A percentile compares a stretch with the other conserved stretches of the same genome.
phyloP scores from a whole-genome alignment of 1,139 yeast genomes.

The Chernovozyma aurita region DNA sequence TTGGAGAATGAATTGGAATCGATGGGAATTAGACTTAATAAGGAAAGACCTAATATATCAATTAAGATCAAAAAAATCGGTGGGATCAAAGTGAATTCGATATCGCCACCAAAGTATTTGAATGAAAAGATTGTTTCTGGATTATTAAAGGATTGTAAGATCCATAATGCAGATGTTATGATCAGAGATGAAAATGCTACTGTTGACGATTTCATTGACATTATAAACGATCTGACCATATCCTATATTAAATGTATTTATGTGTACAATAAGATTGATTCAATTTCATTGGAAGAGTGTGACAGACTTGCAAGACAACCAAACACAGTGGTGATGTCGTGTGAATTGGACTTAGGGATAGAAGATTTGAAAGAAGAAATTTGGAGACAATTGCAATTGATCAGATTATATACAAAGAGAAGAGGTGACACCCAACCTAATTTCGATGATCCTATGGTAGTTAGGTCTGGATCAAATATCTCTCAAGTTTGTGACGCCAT shows the following conservation, averaged over 20 bases:
- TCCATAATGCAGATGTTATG: slow-evolving; percentile 91
- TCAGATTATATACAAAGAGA: slow-evolving; percentile 81
- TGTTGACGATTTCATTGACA: slow-evolving; percentile 90
- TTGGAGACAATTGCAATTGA: slow-evolving; percentile 80
- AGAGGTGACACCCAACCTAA: slow-evolving; percentile 75
- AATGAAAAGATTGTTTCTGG: slow-evolving; percentile 77
- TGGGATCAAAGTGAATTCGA: slow-evolving; percentile 79
- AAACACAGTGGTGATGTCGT: slow-evolving; percentile 89
- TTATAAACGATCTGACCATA: slow-evolving; percentile 80
- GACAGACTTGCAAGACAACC: slow-evolving; percentile 90
- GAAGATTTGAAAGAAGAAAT: slow-evolving; percentile 87
- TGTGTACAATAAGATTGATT: slow-evolving; percentile 92
- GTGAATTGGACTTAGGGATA: slow-evolving; percentile 81
- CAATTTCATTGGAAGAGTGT: slow-evolving; percentile 91
- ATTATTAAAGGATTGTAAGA: slow-evolving; percentile 78
- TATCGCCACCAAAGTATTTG: slow-evolving; percentile 75
- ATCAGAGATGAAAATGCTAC: slow-evolving; percentile 87
- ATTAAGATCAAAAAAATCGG: slow-evolving; percentile 83
- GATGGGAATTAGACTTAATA: slow-evolving; percentile 88
- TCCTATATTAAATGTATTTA: slow-evolving; percentile 88
- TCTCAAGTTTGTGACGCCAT: slow-evolving; percentile 89
- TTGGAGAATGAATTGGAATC: slow-evolving; percentile 88
- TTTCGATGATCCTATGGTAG: slow-evolving; percentile 87
- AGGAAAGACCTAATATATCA: slow-evolving; percentile 73
- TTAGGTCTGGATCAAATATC: slow-evolving; percentile 70